These are phyloP conservation scores for Xylaria curta DNA, from an alignment of 495 filamentous ascomycete genomes.

Conservation along the genomic window DNA sequence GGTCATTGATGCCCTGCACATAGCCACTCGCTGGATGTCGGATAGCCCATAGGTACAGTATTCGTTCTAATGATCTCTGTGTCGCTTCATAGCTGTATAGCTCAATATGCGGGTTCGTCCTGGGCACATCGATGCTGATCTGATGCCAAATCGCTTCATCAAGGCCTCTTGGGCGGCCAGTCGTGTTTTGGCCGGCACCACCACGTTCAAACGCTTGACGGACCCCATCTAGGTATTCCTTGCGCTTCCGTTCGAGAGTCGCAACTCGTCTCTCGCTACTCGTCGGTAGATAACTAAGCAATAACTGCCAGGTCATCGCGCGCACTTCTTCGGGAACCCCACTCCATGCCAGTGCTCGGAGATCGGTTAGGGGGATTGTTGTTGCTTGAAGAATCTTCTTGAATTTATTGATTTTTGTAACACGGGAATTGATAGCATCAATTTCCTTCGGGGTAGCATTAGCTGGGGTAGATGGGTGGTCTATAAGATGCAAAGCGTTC, in stretches of 20 bases:
- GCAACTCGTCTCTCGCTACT: constrained; percentile 90
- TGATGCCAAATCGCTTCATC: constrained; percentile 98
- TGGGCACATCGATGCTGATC: constrained; percentile 97
- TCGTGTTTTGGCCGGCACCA: constrained; percentile 36
- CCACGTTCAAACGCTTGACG: constrained; percentile 91
- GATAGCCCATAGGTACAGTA: constrained; percentile 97
- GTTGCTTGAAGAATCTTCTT: constrained; percentile 92
- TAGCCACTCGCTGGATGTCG: constrained; percentile 96
- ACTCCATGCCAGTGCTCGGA: constrained; percentile 87
- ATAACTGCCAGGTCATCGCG: constrained; percentile 96
- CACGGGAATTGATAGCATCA: constrained; percentile 84
- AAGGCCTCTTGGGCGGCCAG: constrained; percentile 71
- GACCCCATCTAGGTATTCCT: constrained; percentile 96
- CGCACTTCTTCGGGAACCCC: constrained; percentile 94
- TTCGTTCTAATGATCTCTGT: constrained; percentile 89
- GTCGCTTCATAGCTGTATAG: constrained; percentile 96
- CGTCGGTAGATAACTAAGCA: constrained; percentile 93
- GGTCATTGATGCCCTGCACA: constrained; percentile 97
- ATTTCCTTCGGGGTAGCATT: constrained; percentile 83
- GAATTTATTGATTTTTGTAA: constrained; percentile 97
- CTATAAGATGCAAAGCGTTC: constrained; percentile 93
- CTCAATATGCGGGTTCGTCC: constrained; percentile 94
- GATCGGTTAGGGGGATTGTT: constrained; percentile 81
- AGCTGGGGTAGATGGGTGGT: constrained; percentile 75
- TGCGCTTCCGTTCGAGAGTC: constrained; percentile 91